Conservation (phyloP, 2,329 filamentous ascomycete species). For the Cladobotryum mycophilum region DNA sequence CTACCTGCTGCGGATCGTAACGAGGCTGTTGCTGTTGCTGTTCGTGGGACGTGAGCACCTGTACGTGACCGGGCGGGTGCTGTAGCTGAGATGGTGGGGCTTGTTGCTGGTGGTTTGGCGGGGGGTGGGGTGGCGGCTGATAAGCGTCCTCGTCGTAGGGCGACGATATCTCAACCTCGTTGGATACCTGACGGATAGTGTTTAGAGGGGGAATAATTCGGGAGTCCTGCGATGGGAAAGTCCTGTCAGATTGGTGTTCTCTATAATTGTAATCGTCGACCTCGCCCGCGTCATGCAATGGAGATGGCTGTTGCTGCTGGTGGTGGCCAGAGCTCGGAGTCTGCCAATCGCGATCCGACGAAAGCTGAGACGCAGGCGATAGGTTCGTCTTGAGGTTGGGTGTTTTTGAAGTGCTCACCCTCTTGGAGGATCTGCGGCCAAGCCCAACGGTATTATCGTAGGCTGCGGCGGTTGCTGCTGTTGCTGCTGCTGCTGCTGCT, state of each 20-base stretch:
- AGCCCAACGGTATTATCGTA: conserved; percentile 47
- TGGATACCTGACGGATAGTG: conserved; percentile 43
- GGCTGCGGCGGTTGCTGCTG: conserved; percentile 22
- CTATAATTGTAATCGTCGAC: conserved; percentile 29
- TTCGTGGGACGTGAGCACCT: conserved; percentile 11
- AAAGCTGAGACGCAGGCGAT: conserved; percentile 18
- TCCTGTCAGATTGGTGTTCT: conserved; percentile 34
- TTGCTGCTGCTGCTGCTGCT: conserved; percentile 22
- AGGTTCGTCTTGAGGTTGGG: conserved; percentile 35
- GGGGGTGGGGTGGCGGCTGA: conserved; percentile 20
- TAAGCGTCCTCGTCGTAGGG: conserved; percentile 42
- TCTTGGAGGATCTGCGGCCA: conserved; percentile 51
- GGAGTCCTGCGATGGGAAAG: conserved; percentile 34
- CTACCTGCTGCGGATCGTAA: conserved; percentile 27
- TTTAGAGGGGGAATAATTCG: conserved; percentile 26
- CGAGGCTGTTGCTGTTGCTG: conserved; percentile 29
- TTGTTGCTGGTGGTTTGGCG: conserved; percentile 19
- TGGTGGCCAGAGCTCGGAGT: conserved; percentile 15
- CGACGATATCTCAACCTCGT: conserved; percentile 37
- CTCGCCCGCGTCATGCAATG: conserved; percentile 39
- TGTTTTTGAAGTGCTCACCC: conserved; percentile 42
- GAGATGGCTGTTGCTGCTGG: conserved; percentile 25
- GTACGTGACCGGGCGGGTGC: conserved; percentile 18
- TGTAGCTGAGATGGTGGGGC: conserved; percentile 17
- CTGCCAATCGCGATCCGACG: conserved; percentile 17